Base-by-base conservation (phyloP, 495 filamentous ascomycete species). In the Aspergillus leporis region DNA sequence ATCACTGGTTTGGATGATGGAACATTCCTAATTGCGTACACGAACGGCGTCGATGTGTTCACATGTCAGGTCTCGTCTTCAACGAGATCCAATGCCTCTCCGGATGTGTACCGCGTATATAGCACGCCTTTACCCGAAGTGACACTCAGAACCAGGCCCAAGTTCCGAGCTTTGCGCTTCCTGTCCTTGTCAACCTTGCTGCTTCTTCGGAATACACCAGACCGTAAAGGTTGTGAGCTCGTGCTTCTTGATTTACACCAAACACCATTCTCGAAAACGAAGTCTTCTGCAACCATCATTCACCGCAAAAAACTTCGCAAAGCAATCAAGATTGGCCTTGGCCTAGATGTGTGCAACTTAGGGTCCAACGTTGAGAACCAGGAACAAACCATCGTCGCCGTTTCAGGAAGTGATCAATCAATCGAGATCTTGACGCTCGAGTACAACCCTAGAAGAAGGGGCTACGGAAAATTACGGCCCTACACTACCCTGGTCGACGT, bases 361-460 rank as follows among this genome's bases (percentile, higher is more conserved):
- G 82, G 84, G 12, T 61, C 74, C 22, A 75, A 80, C 23, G 72
- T 80, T 6, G 58, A 83, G 36, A 78, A 77, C 54, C 83, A 87
- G 56, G 81, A 86, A 59, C 90, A 96, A 71, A 87, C 88, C 55
- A 83, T 86, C 64, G 79, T 97, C 58, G 93, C 94, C 28, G 84
- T 93, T 25, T 88, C 91, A 4, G 91, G 88, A 16, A 90, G 90
- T 60, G 91, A 96, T 67, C 84, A 85, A 63, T 91, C 90, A 18
- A 87, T 97, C 62, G 82, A 85, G 10, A 74, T 96, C 34, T 85
- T 89, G 66, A 91, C 89, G 4, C 67, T 96, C 38, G 86, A 94
- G 46, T 82, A 80, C 57, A 64, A 71, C 53, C 72, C 70, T 3
- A 63, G 61, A 32, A 78, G 81, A 18, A 40, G 54, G 13, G 78